Conservation (phyloP, 1,284 basidiomycete species). For the Melampsora abietis-canadensis region DNA sequence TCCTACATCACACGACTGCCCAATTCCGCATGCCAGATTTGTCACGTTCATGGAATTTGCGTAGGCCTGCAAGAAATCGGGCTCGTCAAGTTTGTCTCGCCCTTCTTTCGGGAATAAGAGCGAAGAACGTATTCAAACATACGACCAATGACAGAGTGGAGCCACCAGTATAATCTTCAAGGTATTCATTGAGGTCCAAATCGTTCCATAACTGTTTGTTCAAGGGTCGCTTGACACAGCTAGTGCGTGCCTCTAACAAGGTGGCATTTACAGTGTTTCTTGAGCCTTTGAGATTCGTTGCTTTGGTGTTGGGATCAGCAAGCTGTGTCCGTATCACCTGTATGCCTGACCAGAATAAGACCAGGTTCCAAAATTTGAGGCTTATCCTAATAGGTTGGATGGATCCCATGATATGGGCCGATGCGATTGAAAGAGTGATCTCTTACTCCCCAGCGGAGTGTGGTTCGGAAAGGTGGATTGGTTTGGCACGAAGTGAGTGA, state of each 20-base stretch:
- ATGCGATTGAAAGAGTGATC: too few relatives aligned
- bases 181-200: slow-evolving; percentile 32
- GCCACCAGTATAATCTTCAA: slow-evolving; percentile 30
- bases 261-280: neutral
- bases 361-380: neutral
- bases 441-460: too few relatives aligned
- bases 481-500: too few relatives aligned
- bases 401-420: too few relatives aligned
- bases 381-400: too few relatives aligned
- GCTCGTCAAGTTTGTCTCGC: neutral
- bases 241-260: slow-evolving; percentile 12
- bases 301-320: neutral
- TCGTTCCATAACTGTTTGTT: slow-evolving; percentile 36
- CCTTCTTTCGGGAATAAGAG: neutral
- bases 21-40: slow-evolving; percentile 40
- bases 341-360: neutral
- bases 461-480: too few relatives aligned
- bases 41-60: slow-evolving; percentile 41
- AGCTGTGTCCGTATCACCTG: neutral
- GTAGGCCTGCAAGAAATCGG: slow-evolving; percentile 19
- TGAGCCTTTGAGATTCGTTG: neutral
- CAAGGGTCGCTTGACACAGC: slow-evolving; percentile 37
- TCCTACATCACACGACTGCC: slow-evolving; percentile 40
- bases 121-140: neutral
- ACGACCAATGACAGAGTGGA: slow-evolving; percentile 33